phyloP scores from a whole-genome alignment of 75 land plant species.

The Azolla pinnata region DNA sequence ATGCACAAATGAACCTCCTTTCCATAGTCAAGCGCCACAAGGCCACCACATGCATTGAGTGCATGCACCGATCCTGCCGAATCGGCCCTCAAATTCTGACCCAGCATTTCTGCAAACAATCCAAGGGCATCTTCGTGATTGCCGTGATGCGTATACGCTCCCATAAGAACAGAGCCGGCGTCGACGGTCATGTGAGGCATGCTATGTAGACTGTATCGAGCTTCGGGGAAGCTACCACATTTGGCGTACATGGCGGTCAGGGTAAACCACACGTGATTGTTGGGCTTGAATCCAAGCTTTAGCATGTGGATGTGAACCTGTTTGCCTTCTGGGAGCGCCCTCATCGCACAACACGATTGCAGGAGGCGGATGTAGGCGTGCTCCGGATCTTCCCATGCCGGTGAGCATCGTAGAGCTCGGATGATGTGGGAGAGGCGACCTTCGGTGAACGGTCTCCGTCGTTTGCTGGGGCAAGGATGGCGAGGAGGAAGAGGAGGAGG shows the following conservation, averaged over 20 bases:
- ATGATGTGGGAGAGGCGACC: not conserved
- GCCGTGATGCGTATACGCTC: constrained; percentile 2
- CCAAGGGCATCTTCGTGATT: not conserved
- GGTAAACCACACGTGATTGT: constrained; percentile 18
- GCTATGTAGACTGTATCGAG: constrained; percentile 30
- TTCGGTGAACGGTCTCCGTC: not conserved
- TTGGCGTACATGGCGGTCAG: constrained; percentile 41
- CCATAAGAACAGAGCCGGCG: constrained; percentile 14
- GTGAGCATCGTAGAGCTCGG: not conserved
- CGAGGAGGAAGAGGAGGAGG: too few relatives aligned
- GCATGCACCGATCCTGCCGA: constrained; percentile 30
- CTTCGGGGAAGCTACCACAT: constrained; percentile 30
- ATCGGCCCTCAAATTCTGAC: constrained; percentile 20
- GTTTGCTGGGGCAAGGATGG: not conserved
- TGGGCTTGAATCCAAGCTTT: constrained; percentile 20
- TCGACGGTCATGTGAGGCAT: constrained; percentile 5
- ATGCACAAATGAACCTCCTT: constrained; percentile 22
- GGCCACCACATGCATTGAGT: constrained; percentile 36
- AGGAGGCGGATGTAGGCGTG: not conserved
- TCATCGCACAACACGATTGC: constrained; percentile 7
- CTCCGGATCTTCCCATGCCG: not conserved
- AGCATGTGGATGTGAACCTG: constrained; percentile 30
- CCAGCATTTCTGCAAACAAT: not conserved
- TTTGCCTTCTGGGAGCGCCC: constrained; percentile 23
- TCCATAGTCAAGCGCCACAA: constrained; percentile 11